A percentile compares a stretch with the other conserved stretches of the same genome.
These are phyloP conservation scores for Tricholoma sp. DNA, from an alignment of 768 basidiomycete genomes.

Conservation along the genomic window DNA sequence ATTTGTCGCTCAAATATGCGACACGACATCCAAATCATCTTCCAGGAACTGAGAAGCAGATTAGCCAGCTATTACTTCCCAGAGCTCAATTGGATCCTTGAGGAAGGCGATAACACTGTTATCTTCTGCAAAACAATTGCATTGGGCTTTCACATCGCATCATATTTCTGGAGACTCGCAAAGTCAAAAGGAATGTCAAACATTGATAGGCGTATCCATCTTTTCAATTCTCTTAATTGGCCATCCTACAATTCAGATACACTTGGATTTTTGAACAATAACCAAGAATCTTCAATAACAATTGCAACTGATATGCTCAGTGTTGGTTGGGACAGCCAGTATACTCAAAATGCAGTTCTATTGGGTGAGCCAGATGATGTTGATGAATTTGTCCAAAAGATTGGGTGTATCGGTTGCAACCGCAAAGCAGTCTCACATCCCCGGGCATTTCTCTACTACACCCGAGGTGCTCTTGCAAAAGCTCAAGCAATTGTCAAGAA, in stretches of 20 bases:
- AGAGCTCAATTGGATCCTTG: constrained; percentile 23
- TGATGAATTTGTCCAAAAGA: constrained; percentile 15
- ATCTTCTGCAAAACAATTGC: constrained; percentile 23
- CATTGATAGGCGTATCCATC: neutral
- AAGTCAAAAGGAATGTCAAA: neutral
- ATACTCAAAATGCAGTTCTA: constrained; percentile 10
- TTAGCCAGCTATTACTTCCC: constrained; percentile 16
- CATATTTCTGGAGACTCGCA: constrained; percentile 13
- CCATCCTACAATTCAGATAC: too few species aligned
- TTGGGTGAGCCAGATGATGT: constrained; percentile 11
- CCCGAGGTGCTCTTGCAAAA: neutral
- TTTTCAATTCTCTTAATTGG: neutral
- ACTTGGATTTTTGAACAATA: too few species aligned
- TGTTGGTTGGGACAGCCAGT: constrained; percentile 15
- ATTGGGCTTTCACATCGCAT: constrained; percentile 15
- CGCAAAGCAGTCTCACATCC: neutral
- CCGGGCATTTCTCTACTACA: neutral
- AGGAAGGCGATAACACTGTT: constrained; percentile 13
- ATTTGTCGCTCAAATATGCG: constrained; percentile 21
- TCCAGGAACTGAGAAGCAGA: constrained; percentile 14
- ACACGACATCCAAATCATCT: constrained; percentile 19
- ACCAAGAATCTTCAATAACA: neutral
- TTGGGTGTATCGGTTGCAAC: constrained; percentile 6
- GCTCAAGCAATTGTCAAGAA: neutral
- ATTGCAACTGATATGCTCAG: constrained; percentile 15